These are phyloP conservation scores for Wickerhamiella lipophila DNA, from an alignment of 805 yeast genomes.

Conservation along the genomic window DNA sequence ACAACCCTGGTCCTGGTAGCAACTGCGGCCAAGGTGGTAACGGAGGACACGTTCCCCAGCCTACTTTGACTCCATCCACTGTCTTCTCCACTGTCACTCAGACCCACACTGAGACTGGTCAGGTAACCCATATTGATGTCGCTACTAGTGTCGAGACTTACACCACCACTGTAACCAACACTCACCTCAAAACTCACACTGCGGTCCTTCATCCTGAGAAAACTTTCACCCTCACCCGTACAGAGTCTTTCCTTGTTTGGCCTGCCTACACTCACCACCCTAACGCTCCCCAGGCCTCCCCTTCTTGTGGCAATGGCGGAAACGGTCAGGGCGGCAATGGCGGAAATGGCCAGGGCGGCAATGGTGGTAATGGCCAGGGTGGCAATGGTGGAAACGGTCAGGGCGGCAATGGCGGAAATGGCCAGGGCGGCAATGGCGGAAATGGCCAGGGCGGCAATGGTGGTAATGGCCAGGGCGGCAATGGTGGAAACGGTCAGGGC, in stretches of 20 bases:
- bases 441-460: conserved; percentile 2
- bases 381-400: background rate
- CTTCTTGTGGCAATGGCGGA: background rate
- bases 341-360: background rate
- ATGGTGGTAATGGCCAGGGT: conserved; percentile 2
- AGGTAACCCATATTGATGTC: conserved; percentile 9
- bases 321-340: background rate
- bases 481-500: conserved; percentile 2
- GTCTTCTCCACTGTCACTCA: conserved; percentile 7
- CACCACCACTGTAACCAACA: conserved; percentile 11
- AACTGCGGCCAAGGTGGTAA: background rate
- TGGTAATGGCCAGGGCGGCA: conserved; percentile 1
- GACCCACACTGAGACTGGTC: conserved; percentile 10
- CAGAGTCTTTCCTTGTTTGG: conserved; percentile 13
- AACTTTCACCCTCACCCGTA: conserved; percentile 13
- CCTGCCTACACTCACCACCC: conserved; percentile 11
- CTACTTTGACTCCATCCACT: conserved; percentile 9
- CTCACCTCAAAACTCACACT: conserved; percentile 12
- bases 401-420: background rate
- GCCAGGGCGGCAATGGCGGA: background rate
- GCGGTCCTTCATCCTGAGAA: conserved; percentile 12
- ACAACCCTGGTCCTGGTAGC: background rate
- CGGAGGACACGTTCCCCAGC: conserved; percentile 1
- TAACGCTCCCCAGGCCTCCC: background rate
- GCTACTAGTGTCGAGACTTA: conserved; percentile 6